Evolutionary conservation across 2,329 filamentous ascomycete species (phyloP).

Genomic region (Aspergillus ochraceoroseus): DNA sequence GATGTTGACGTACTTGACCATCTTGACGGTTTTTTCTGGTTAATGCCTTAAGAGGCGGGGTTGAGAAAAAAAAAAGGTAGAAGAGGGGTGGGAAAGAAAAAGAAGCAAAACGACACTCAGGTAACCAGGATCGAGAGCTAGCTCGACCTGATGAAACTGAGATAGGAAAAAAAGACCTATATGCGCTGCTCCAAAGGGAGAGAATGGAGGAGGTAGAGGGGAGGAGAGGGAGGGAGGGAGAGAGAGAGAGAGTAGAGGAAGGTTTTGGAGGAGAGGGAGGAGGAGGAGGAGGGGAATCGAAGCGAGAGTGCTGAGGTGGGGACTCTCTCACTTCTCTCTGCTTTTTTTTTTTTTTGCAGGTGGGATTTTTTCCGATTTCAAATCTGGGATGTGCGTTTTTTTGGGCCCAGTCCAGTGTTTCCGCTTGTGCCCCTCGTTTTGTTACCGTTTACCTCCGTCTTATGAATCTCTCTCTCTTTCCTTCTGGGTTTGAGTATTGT

Average conservation of each 20-base stretch:
- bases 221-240: constrained; percentile 30
- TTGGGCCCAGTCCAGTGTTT: constrained; percentile 16
- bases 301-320: constrained; percentile 27
- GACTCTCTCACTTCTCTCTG: no score
- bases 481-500: no score
- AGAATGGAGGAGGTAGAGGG: constrained; percentile 27
- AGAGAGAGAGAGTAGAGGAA: constrained; percentile 27
- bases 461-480: background rate
- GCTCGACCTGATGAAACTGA: constrained; percentile 39
- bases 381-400: constrained; percentile 27
- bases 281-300: constrained; percentile 23
- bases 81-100: constrained; percentile 26
- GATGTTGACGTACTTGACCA: constrained; percentile 87
- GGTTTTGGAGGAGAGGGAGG: constrained; percentile 27
- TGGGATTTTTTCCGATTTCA: constrained; percentile 31
- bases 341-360: constrained; percentile 19
- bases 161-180: constrained; percentile 36
- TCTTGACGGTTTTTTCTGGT: constrained; percentile 69
- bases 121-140: constrained; percentile 42
- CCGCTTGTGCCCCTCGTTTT: constrained; percentile 19
- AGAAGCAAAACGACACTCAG: constrained; percentile 33
- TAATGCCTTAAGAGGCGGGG: constrained; percentile 42
- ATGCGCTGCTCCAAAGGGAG: constrained; percentile 37
- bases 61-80: constrained; percentile 28
- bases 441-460: constrained; percentile 14